Percentiles rank a stretch among this genome's conserved stretches.
Conservation (phyloP, 345 rosid species). For the Populus alba region DNA sequence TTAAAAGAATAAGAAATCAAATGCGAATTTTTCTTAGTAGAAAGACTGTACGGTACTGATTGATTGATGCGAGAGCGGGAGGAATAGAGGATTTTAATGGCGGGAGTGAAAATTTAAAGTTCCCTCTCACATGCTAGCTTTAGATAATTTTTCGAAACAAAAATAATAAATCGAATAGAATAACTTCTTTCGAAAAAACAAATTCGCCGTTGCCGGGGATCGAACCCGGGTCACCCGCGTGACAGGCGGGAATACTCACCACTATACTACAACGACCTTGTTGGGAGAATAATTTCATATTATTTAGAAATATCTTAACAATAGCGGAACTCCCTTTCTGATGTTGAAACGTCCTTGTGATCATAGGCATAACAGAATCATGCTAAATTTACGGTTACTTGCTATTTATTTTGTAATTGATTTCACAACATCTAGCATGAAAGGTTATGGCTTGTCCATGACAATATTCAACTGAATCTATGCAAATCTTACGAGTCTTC, state of each 20-base stretch:
- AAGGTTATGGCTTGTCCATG: too few species aligned
- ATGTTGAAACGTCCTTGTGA: too few species aligned
- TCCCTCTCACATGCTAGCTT: background rate
- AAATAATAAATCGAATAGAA: background rate
- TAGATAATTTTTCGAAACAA: background rate
- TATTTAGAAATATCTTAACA: too few species aligned
- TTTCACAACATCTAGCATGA: too few species aligned
- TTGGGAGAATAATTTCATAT: rapidly evolving
- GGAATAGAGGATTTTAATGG: background rate
- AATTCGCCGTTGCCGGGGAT: conserved; percentile 85
- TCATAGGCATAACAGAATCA: too few species aligned
- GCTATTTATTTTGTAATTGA: too few species aligned
- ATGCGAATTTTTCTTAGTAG: background rate
- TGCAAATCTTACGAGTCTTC: too few species aligned
- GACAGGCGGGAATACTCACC: conserved; percentile 91
- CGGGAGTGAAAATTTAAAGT: conserved; percentile 1
- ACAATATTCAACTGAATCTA: too few species aligned
- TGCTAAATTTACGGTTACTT: too few species aligned
- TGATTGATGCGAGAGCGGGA: background rate
- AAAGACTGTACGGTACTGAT: background rate
- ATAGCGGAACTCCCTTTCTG: too few species aligned
- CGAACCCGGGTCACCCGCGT: conserved; percentile 98
- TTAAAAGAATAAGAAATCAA: background rate
- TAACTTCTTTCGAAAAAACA: too few species aligned
- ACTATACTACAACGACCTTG: conserved; percentile 81